Evolutionary conservation across 208 protist genomes (phyloP).

Genomic region (Acanthamoeba healyi): DNA sequence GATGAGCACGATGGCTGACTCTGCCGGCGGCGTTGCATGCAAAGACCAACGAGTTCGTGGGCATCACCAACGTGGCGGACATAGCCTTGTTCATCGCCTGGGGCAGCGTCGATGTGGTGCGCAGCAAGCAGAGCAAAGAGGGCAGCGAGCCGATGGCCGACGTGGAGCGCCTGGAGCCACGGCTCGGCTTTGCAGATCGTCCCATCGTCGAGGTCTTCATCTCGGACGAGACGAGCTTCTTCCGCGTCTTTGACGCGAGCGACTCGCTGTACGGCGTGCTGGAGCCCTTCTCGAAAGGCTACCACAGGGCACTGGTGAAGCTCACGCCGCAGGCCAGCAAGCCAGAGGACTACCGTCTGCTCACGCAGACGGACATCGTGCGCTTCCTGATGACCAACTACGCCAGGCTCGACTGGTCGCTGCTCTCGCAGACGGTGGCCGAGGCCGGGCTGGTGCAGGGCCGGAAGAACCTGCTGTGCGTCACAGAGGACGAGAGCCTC

Average conservation of each 20-base stretch:
- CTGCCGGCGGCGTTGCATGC: not conserved
- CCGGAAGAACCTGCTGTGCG: not conserved
- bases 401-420: not conserved
- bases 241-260: conserved; percentile 29
- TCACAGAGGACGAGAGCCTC: not conserved
- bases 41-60: not conserved
- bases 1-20: not conserved
- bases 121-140: not conserved
- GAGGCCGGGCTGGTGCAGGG: conserved; percentile 15
- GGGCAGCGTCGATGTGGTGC: conserved; percentile 36
- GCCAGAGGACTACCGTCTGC: conserved; percentile 37
- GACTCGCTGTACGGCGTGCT: conserved; percentile 28
- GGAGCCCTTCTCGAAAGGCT: conserved; percentile 35
- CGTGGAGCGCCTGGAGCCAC: not conserved
- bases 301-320: not conserved
- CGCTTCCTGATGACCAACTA: not conserved
- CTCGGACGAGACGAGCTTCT: not conserved
- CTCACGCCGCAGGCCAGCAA: not conserved
- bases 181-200: conserved; percentile 8
- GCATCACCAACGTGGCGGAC: conserved; percentile 32
- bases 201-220: conserved; percentile 10
- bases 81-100: conserved; percentile 15
- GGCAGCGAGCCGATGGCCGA: not conserved
- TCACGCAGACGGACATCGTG: conserved; percentile 42
- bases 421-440: not conserved